Base-by-base conservation (phyloP, 441 rosid genomes). In the Arabidopsis lyrata region DNA sequence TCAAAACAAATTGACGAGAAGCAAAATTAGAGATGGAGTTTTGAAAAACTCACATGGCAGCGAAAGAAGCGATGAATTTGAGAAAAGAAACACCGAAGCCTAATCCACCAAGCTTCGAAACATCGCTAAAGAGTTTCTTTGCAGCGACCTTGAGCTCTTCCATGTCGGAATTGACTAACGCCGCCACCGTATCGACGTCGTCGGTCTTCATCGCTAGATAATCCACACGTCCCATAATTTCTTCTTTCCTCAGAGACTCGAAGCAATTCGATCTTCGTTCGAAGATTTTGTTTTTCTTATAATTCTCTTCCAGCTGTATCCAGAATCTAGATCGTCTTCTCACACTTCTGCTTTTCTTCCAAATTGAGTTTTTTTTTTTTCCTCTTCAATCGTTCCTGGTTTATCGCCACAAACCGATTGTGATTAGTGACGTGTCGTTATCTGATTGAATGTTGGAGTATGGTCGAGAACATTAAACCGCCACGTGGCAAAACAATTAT, bases 81-180 rank as follows among this genome's bases (percentile, higher is more conserved):
- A 92, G 86, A 52, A 90, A 88, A 67, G 90, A 80, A 65, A 92
- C 86, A 18, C 90, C 97, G 16, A 90, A 86, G 2, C 81, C 91
- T 27, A 84, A 68, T 14, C 94, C 90, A 53, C 88, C 91, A 11
- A 88, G 87, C 74, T 54, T 82, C 10, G 84, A 13, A 8, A 86
- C 86, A 72, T 85, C 88, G 32, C 5, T 73, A 27, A 85, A 13
- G 18, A 92, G 83, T 64, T 79, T 83, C 79, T 54, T 83, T 0
- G 87, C 90, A 4, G 88, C 89, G 27, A 78, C 49, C 77, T 80
- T 87, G 35, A 90, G 78, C 73, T 87, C 91, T 24, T 76, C 74
- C 42, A 86, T 11, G 70, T 90, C 92, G 32, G 90, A 78, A 66
- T 59, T 69, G 27, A 86, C 85, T 81, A 84, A 56, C 36, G 81